phyloP scores from a whole-genome alignment of 345 rosid species.

The Cardamine occulta region DNA sequence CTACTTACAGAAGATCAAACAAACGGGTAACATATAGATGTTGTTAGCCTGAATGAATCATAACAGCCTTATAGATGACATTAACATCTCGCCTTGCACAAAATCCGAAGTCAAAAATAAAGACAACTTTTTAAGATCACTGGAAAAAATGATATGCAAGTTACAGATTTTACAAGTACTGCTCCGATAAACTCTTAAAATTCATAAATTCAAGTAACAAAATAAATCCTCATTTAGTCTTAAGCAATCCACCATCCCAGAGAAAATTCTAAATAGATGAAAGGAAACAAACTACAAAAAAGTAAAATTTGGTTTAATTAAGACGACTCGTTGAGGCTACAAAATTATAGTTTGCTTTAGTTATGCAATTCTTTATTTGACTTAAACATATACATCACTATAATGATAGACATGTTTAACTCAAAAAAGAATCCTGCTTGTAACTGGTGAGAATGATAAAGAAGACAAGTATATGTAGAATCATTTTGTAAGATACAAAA shows the following conservation, averaged over 20 bases:
- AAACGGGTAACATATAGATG: not conserved
- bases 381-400: not conserved
- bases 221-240: not conserved
- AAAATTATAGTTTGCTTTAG: too few species aligned
- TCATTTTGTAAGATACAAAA: slow-evolving; percentile 1
- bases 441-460: too few species aligned
- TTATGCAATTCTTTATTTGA: too few species aligned
- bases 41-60: not conserved
- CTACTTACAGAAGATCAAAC: not conserved
- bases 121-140: not conserved
- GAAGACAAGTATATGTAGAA: not conserved
- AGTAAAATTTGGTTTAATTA: not conserved
- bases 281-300: not conserved
- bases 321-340: not conserved
- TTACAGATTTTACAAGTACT: not conserved
- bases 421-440: not conserved
- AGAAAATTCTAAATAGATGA: not conserved
- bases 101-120: not conserved
- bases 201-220: not conserved
- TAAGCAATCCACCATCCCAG: not conserved
- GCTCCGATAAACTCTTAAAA: not conserved
- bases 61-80: not conserved
- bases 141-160: not conserved
- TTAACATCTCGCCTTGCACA: not conserved
- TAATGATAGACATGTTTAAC: not conserved